phyloP scores from a whole-genome alignment of 176 grass and related monocot species.

The Eremochloa ophiuroides region DNA sequence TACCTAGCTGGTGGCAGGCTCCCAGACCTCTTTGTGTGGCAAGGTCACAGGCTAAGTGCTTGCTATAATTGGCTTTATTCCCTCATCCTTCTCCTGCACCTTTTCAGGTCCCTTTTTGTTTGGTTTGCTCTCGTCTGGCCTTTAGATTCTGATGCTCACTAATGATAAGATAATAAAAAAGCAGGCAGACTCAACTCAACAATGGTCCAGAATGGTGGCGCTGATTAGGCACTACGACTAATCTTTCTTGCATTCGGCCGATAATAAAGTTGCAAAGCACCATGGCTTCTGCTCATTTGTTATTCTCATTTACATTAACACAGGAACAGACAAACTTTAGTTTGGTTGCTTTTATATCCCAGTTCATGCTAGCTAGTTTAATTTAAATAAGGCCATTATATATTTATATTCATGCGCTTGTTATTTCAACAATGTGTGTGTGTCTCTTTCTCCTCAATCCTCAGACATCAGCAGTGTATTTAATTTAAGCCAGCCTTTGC shows the following conservation, averaged over 20 bases:
- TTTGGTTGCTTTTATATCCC: neutral
- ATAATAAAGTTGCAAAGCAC: neutral
- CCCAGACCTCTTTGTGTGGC: neutral
- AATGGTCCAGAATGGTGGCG: neutral
- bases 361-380: neutral
- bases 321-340: neutral
- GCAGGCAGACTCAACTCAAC: neutral
- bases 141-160: neutral
- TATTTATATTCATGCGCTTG: neutral
- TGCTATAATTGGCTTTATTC: conserved; percentile 33
- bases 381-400: conserved; percentile 23
- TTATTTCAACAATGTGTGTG: neutral
- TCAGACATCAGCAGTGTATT: neutral
- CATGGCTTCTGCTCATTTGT: neutral
- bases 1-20: conserved; percentile 3
- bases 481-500: neutral
- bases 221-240: neutral
- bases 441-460: neutral
- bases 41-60: conserved; percentile 22
- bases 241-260: neutral
- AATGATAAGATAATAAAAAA: neutral
- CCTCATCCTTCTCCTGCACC: neutral
- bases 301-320: conserved; percentile 15
- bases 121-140: neutral
- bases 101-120: conserved; percentile 32